Conservation (phyloP, 495 filamentous ascomycete genomes). For the Talaromyces thailandensis region DNA sequence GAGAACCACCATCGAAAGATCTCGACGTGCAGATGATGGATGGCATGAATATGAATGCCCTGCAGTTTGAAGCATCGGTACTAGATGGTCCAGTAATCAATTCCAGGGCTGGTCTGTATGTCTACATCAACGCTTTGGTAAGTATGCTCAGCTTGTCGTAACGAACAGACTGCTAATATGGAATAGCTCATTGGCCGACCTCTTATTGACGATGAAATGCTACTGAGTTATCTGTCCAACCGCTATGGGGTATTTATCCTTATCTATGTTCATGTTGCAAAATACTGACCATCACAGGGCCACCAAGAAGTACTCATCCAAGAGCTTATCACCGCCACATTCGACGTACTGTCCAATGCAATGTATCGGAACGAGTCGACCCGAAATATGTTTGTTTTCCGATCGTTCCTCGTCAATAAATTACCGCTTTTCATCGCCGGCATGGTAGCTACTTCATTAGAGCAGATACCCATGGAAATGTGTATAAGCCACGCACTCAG, state of each 20-base stretch:
- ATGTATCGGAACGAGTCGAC: constrained; percentile 69
- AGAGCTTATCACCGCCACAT: constrained; percentile 78
- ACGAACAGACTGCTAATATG: constrained; percentile 21
- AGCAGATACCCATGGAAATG: constrained; percentile 58
- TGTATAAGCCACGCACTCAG: constrained; percentile 73
- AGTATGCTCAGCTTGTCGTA: constrained; percentile 11
- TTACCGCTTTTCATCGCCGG: constrained; percentile 68
- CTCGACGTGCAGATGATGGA: constrained; percentile 31
- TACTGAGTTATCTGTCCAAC: constrained; percentile 71
- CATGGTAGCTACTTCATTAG: constrained; percentile 51
- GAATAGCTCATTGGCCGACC: constrained; percentile 69
- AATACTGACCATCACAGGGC: constrained; percentile 36
- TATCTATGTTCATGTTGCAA: not conserved
- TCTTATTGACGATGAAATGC: constrained; percentile 66
- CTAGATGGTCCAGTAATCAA: constrained; percentile 60
- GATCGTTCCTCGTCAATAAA: constrained; percentile 91
- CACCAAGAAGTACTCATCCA: constrained; percentile 66
- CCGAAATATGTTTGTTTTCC: constrained; percentile 66
- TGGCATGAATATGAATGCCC: constrained; percentile 33
- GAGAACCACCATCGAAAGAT: constrained; percentile 24
- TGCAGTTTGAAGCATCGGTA: constrained; percentile 45
- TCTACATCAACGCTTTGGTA: constrained; percentile 85
- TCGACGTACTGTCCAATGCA: constrained; percentile 82
- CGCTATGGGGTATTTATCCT: constrained; percentile 58
- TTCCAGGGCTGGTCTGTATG: constrained; percentile 81